Percentiles rank a stretch among this genome's conserved stretches.
Conservation (phyloP, 2,329 filamentous ascomycete species). For the Aspergillus novoparasiticus region DNA sequence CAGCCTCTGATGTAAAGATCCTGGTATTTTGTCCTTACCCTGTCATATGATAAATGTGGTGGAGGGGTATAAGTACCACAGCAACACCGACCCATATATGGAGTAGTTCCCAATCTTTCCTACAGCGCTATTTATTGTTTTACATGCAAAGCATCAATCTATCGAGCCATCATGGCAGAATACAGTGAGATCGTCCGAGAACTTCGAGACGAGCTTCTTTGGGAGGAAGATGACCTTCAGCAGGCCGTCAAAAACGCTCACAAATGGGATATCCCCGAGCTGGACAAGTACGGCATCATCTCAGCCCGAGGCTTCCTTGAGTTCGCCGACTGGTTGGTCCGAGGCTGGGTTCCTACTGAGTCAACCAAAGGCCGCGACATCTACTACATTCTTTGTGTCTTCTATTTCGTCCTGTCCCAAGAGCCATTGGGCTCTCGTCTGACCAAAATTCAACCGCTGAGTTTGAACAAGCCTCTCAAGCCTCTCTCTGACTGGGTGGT, state of each 20-base stretch:
- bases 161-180: no score
- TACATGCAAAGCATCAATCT: no score
- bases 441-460: constrained; percentile 32
- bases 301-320: constrained; percentile 11
- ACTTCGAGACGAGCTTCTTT: no score
- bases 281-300: background rate
- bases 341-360: constrained; percentile 42
- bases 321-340: constrained; percentile 20
- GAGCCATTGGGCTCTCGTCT: constrained; percentile 30
- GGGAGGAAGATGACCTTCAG: background rate
- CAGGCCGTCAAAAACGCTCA: background rate
- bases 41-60: no score
- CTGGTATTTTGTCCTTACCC: no score
- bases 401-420: constrained; percentile 47
- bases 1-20: no score
- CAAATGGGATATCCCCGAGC: background rate
- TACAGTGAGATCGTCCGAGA: no score
- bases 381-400: constrained; percentile 41
- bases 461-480: constrained; percentile 31
- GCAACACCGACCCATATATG: no score
- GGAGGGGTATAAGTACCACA: no score
- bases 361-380: constrained; percentile 37
- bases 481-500: constrained; percentile 45
- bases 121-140: no score
- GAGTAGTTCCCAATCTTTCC: no score